Base-by-base conservation (phyloP, 139 green algal species). In the Nannochloris sp. region DNA sequence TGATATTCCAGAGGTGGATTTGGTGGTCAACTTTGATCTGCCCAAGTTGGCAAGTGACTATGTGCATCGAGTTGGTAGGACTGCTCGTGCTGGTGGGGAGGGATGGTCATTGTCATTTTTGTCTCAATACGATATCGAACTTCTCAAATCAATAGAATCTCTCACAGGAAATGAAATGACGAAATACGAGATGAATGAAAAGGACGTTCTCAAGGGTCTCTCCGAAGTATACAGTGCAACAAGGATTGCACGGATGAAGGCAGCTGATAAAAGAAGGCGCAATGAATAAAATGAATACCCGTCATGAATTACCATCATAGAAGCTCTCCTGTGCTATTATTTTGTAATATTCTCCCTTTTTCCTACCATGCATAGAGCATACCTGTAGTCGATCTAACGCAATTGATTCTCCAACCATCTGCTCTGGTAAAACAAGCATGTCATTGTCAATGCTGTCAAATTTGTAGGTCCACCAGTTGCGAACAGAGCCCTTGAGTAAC, bases 1-100 rank as follows among this genome's bases (percentile, higher is more conserved):
- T 56, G 93, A 99, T 80, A 98, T 99, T 31, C 81, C 87, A 19
- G 83, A 75, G 0, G 92, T 99, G 43, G 85, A 97, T 61, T 71
- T 90, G 10, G 93, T 99, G 5, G 67, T 98, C 62, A 98, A 96
- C 70, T 97, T 85, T 67, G 92, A 98, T 66, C 68, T 92, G 59
- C 90, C 90, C 5, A 43, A 80, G 29, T 58, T 81, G 15, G 70
- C 84, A 5, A 66, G 71, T 2, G 86, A 96, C 69, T 96, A 96
- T 54, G 86, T 96, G 44, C 89, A 96, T 74, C 65, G 87, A 25
- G 88, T 96, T 25, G 90, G 90, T 1, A 75, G 90, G 29, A 96
- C 90, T 4, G 90, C 85, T 2, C 81, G 90, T 16, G 90, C 90
- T 21, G 89, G 89, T 1, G 62, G 81, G 0, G 16, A 27, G 4